These are phyloP conservation scores for Podila horticola DNA, from an alignment of 192 early-diverging fungal genomes.

Conservation along the genomic window DNA sequence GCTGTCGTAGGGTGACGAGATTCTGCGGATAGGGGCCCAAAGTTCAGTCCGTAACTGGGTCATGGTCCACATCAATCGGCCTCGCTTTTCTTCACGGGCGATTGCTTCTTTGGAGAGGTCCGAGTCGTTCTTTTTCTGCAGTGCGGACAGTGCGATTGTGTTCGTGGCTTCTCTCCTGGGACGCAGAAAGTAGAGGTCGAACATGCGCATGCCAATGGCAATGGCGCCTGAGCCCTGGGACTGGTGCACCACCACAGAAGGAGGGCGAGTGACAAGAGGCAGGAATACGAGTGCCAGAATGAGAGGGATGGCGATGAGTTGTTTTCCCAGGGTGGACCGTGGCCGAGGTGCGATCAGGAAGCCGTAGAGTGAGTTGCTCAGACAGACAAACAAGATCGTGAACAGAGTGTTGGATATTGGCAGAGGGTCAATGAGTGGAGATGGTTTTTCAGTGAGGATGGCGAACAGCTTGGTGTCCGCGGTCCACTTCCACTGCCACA, in stretches of 20 bases:
- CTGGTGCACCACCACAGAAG: neutral
- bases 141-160: neutral
- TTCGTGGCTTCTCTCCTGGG: neutral
- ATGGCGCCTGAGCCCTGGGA: neutral
- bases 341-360: neutral
- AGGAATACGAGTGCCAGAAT: neutral
- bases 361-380: neutral
- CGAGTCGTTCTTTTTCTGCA: neutral
- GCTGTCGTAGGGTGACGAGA: neutral
- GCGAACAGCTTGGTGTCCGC: neutral
- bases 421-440: neutral
- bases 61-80: slow-evolving; percentile 1
- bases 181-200: neutral
- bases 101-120: no score
- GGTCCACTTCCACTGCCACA: neutral
- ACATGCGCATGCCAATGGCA: neutral
- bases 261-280: neutral
- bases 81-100: neutral
- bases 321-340: neutral
- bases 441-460: neutral
- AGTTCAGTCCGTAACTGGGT: neutral
- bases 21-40: neutral
- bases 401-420: neutral
- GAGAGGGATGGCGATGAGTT: neutral
- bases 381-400: neutral